phyloP scores from a whole-genome alignment of 768 basidiomycete species.

The Lactarius deliciosus region DNA sequence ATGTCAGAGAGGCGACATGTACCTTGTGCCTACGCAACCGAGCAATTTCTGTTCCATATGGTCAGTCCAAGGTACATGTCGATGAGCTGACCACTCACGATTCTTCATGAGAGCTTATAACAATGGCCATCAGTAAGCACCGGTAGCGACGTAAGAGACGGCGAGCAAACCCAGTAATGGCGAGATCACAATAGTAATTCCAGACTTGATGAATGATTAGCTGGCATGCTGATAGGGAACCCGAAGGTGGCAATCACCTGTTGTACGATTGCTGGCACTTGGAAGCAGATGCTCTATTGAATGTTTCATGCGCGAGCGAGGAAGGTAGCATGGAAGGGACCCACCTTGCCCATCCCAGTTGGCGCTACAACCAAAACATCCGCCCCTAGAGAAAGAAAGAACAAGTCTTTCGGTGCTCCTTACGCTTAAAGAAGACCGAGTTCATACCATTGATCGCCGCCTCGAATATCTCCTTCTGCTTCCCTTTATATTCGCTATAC shows the following conservation, averaged over 20 bases:
- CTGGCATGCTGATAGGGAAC: background rate
- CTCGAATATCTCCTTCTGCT: slow-evolving; percentile 73
- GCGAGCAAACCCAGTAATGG: slow-evolving; percentile 62
- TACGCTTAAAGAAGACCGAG: background rate
- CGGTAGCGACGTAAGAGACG: background rate
- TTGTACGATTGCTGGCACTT: slow-evolving; percentile 72
- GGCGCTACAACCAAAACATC: slow-evolving; percentile 83
- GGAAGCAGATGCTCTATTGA: slow-evolving; percentile 76
- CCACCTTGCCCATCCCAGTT: slow-evolving; percentile 87
- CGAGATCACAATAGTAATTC: slow-evolving; percentile 73
- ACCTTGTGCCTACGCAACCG: slow-evolving; percentile 55
- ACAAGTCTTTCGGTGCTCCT: background rate
- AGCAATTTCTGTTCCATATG: slow-evolving; percentile 53
- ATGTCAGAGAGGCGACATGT: slow-evolving; percentile 59
- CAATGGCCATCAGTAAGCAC: background rate
- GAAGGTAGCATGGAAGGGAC: slow-evolving; percentile 6
- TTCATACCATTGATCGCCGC: slow-evolving; percentile 61
- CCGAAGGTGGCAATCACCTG: slow-evolving; percentile 41
- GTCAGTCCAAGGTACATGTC: background rate
- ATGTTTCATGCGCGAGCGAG: background rate
- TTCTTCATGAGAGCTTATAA: slow-evolving; percentile 75
- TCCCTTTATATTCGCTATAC: slow-evolving; percentile 66
- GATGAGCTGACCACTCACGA: slow-evolving; percentile 47
- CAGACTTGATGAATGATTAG: slow-evolving; percentile 39
- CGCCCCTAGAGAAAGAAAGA: slow-evolving; percentile 43